A percentile compares a stretch with the other conserved stretches of the same genome.
Conservation (phyloP, 768 basidiomycete species). For the Pisolithus marmoratus region DNA sequence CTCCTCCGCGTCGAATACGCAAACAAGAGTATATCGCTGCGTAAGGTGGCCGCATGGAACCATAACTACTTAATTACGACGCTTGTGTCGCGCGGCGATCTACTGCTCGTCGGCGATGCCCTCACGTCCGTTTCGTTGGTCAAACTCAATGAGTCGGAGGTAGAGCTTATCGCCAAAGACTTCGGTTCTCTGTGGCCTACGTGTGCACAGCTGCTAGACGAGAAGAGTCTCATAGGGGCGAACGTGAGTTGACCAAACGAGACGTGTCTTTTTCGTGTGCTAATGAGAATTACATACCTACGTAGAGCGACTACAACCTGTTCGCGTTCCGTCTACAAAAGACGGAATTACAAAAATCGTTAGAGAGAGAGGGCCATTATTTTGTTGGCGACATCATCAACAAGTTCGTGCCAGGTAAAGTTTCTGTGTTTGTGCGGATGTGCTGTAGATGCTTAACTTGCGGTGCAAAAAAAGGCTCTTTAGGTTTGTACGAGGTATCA, state of each 20-base stretch:
- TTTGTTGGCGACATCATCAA: slow-evolving; percentile 75
- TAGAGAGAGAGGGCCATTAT: slow-evolving; percentile 67
- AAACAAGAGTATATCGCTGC: slow-evolving; percentile 26
- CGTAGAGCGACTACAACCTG: slow-evolving; percentile 63
- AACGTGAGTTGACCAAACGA: slow-evolving; percentile 47
- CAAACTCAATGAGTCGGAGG: slow-evolving; percentile 37
- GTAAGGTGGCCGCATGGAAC: slow-evolving; percentile 56
- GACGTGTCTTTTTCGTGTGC: slow-evolving; percentile 1
- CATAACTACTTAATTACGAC: slow-evolving; percentile 78
- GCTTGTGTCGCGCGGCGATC: slow-evolving; percentile 49
- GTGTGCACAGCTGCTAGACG: slow-evolving; percentile 51
- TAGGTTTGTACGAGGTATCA: slow-evolving; percentile 42
- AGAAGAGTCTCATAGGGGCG: slow-evolving; percentile 58
- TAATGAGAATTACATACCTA: slow-evolving; percentile 3
- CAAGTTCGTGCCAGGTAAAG: slow-evolving; percentile 62
- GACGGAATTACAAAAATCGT: slow-evolving; percentile 34
- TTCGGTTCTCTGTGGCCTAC: slow-evolving; percentile 74
- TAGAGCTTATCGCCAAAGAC: slow-evolving; percentile 62
- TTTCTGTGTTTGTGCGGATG: not conserved
- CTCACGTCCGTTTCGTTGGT: slow-evolving; percentile 75
- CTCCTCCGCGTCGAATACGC: slow-evolving; percentile 38
- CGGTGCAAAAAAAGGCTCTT: slow-evolving; percentile 39
- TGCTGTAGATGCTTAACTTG: not conserved
- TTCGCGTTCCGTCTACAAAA: slow-evolving; percentile 52
- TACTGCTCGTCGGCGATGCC: slow-evolving; percentile 71